Percentiles rank a stretch among this genome's conserved stretches.
Conservation (phyloP, 208 protist genomes). For the Porcisia hertigi region DNA sequence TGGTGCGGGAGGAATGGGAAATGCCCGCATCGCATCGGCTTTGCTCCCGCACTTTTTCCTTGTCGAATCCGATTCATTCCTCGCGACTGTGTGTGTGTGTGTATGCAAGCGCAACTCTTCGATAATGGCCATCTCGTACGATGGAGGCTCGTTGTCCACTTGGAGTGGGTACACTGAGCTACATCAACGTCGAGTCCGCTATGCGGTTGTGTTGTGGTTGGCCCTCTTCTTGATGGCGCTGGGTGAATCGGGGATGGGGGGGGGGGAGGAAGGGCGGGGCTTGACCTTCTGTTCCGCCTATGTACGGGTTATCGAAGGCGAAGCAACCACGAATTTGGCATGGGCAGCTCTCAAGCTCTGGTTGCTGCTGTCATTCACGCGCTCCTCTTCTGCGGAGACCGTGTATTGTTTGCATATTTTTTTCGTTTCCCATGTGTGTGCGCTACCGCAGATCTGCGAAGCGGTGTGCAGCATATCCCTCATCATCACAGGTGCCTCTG, state of each 20-base stretch:
- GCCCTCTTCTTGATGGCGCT: not conserved
- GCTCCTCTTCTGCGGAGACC: not conserved
- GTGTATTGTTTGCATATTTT: not conserved
- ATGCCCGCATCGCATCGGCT: not conserved
- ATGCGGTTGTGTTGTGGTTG: not conserved
- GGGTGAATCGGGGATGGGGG: not conserved
- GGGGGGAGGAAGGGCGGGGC: not conserved
- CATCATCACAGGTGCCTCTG: not conserved
- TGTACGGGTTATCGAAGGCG: not conserved
- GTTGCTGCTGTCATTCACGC: not conserved
- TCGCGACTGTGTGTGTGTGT: not conserved
- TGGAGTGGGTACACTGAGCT: not conserved
- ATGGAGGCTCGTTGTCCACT: not conserved
- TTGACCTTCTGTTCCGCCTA: not conserved
- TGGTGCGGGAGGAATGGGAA: not conserved
- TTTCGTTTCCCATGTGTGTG: not conserved
- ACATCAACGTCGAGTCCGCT: not conserved
- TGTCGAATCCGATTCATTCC: not conserved
- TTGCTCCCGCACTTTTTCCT: not conserved
- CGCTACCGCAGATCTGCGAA: not conserved
- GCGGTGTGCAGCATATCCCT: not conserved
- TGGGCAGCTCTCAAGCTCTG: not conserved
- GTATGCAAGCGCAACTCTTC: not conserved
- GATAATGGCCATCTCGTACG: not conserved
- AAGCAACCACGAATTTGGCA: too few species aligned